Base-by-base conservation (phyloP, 345 rosid genomes). In the Erucastrum elatum region DNA sequence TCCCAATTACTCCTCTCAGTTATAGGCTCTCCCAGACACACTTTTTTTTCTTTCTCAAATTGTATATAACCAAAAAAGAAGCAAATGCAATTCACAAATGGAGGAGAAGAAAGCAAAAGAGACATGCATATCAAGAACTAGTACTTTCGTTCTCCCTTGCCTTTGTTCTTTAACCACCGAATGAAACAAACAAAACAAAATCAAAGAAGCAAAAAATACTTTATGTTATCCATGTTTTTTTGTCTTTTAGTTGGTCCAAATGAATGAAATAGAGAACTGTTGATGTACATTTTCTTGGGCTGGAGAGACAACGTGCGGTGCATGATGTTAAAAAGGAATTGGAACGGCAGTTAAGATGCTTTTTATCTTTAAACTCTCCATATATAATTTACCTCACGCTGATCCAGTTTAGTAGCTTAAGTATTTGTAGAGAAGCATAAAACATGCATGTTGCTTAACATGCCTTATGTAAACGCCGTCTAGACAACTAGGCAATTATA, bases 261-360 rank as follows among this genome's bases (percentile, higher is more conserved):
- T 80, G 79, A 56, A 70, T 74, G 75, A 70, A 80, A 70, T 51
- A 6, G 5, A 63, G 83, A 75, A 64, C 65, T 39, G 80, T 64
- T 65, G 58, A 4, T 31, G 8, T 58, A 44, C 27, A 63, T 80
- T 75, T 80, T 75, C 79, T 75, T 70, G 80, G 68, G 80, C 76
- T 64, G 11, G 6, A 30, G 66, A 31, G 69, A 75, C 76, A 64
- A 75, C 83, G 83, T 80, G 83, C 80, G 64, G 46, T 75, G 76
- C 83, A 80, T 75, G 83, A 70, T 8, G 55, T 73, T 1, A 16
- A 0, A 61, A 6, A 17, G n/a, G 33, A 6, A 33, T 8, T 74
- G 56, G 49, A 30, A 39, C 71, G 79, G 29, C 68, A 71, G 75
- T 69, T 69, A 37, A 68, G 44, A 15, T 68, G 11, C 6, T 25